These are phyloP conservation scores for Ramularia endophylla DNA, from an alignment of 2,329 filamentous ascomycete genomes.

Conservation along the genomic window DNA sequence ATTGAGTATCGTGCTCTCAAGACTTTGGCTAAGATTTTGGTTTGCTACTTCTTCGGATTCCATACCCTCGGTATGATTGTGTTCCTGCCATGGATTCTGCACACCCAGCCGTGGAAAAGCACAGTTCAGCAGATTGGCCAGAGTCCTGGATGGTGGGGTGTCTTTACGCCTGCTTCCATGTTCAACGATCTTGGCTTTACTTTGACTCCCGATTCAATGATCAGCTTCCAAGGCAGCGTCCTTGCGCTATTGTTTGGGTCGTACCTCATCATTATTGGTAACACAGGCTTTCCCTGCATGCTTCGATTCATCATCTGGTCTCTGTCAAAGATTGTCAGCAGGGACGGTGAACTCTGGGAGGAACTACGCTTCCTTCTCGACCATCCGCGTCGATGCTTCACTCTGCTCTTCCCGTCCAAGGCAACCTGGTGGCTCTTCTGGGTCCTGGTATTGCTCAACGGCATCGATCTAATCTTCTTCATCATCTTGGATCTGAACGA, in stretches of 20 bases:
- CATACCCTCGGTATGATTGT: slow-evolving; percentile 69
- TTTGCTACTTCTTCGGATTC: slow-evolving; percentile 76
- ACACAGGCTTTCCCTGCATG: slow-evolving; percentile 94
- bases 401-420: slow-evolving; percentile 79
- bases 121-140: slow-evolving; percentile 57
- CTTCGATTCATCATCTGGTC: slow-evolving; percentile 90
- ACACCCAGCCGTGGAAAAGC: slow-evolving; percentile 55
- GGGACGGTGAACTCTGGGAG: slow-evolving; percentile 70
- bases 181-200: slow-evolving; percentile 97
- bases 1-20: slow-evolving; percentile 95
- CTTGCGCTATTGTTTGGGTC: slow-evolving; percentile 71
- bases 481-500: slow-evolving; percentile 83
- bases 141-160: slow-evolving; percentile 76
- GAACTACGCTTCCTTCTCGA: slow-evolving; percentile 87
- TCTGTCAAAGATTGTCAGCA: slow-evolving; percentile 59
- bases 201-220: slow-evolving; percentile 89
- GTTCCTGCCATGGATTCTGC: slow-evolving; percentile 73
- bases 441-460: slow-evolving; percentile 76
- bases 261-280: slow-evolving; percentile 89
- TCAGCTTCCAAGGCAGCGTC: slow-evolving; percentile 71
- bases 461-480: slow-evolving; percentile 82
- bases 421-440: slow-evolving; percentile 96
- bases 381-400: slow-evolving; percentile 94
- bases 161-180: slow-evolving; percentile 80
- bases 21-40: slow-evolving; percentile 71